phyloP scores from a whole-genome alignment of 768 basidiomycete genomes.

The Naematelia encephala region DNA sequence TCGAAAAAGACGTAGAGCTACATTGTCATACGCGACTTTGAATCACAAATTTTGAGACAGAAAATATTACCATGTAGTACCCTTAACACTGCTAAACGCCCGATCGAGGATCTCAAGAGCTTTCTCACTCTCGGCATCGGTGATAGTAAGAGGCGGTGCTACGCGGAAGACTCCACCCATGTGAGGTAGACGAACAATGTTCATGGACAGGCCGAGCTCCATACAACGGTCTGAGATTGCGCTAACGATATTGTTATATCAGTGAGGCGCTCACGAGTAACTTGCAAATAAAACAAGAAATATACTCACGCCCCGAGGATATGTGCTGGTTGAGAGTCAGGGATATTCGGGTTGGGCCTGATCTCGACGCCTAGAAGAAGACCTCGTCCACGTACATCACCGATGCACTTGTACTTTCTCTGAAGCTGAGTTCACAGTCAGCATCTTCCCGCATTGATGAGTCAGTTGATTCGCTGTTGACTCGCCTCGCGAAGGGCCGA shows the following conservation, averaged over 20 bases:
- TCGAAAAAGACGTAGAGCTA: no score
- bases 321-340: neutral
- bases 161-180: conserved; percentile 29
- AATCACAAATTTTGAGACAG: neutral
- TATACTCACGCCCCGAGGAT: conserved; percentile 6
- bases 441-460: neutral
- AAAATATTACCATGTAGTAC: neutral
- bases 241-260: conserved; percentile 1
- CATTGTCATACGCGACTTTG: neutral
- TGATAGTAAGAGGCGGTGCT: conserved; percentile 24
- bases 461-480: neutral
- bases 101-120: conserved; percentile 18
- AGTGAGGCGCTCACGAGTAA: no score
- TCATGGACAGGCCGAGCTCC: conserved; percentile 20
- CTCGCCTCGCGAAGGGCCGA: conserved; percentile 12
- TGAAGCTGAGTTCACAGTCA: conserved; percentile 13
- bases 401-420: conserved; percentile 26
- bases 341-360: conserved; percentile 4
- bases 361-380: conserved; percentile 28
- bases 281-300: no score
- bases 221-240: conserved; percentile 18
- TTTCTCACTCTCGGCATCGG: conserved; percentile 13
- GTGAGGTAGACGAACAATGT: conserved; percentile 23
- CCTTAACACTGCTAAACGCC: neutral
- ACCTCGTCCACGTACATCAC: conserved; percentile 29